Base-by-base conservation (phyloP, 768 basidiomycete genomes). In the Krasilnikovozyma curviuscula region DNA sequence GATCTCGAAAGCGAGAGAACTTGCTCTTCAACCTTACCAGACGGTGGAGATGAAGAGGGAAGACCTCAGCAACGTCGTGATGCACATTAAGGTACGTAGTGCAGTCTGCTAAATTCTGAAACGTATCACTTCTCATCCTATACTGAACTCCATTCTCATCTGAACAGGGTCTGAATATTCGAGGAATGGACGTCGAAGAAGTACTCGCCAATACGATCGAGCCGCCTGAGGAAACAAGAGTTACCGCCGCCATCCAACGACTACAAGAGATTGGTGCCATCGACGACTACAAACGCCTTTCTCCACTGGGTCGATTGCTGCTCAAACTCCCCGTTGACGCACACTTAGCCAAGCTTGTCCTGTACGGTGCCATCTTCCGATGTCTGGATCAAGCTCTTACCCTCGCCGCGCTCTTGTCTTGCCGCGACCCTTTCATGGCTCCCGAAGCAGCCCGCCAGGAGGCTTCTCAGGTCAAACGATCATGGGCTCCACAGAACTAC, bases 21-120 rank as follows among this genome's bases (percentile, higher is more conserved):
- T 67, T 14, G 64, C 68, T 10, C 69, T 95, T 40, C 70, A 75
- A 44, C 73, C 81, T 24, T 79, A 91, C 59, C 85, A 88, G 62
- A 78, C 78, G 1, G 89, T 93, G 31, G 89, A 93, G 68, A 95
- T 95, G 86, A 84, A 84, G 61, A 73, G 86, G 29, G 75, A 79
- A 12, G 85, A 88, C 63, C 62, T 91, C 56, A 82, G 77, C 57
- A 85, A 86, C 59, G 79, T 89, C 40, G 84, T 91, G 14, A 95
- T 95, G 88, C 88, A 88, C 61, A 75, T 95, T 63, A 93, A 91
- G 59, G 63, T 64, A 43, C 13, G 49, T 44, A 6, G 38, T 6
- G 23, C 19, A 51, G 58, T 55, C 14, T 9, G 10, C 10, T 13
- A 35, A 28, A 3, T 24, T 9, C 25, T 29, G 7, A 32, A 9